Evolutionary conservation across 1,139 yeast species (phyloP).

Genomic region (Magnusiomyces magnusii): DNA sequence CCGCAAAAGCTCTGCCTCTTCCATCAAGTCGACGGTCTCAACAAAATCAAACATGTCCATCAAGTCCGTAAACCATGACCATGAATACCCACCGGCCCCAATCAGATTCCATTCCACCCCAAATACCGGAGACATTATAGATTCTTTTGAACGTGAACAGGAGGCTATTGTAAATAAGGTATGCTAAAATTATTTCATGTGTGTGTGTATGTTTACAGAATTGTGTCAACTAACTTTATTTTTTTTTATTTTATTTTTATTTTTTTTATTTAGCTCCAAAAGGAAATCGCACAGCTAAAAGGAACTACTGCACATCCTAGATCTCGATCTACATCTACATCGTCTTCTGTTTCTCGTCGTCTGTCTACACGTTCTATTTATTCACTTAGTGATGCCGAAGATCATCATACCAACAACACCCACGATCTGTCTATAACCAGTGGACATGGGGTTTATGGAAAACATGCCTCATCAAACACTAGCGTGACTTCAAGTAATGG

Average conservation of each 20-base stretch:
- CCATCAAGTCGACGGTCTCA: too few species aligned
- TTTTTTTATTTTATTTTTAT: neutral
- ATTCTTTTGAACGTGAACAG: constrained; percentile 26
- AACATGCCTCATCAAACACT: too few species aligned
- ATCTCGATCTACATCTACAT: constrained; percentile 26
- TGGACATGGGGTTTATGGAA: too few species aligned
- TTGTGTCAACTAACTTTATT: too few species aligned
- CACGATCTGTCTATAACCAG: too few species aligned
- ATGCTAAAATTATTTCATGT: neutral
- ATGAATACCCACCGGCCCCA: neutral
- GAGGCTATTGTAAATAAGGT: constrained; percentile 34
- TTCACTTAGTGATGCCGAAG: too few species aligned
- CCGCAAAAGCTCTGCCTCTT: neutral
- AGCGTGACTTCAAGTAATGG: too few species aligned
- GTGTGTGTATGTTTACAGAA: too few species aligned
- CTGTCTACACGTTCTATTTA: too few species aligned
- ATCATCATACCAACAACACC: too few species aligned
- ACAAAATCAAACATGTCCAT: too few species aligned
- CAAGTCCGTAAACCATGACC: neutral
- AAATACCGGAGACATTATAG: constrained; percentile 12
- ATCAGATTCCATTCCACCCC: constrained; percentile 13
- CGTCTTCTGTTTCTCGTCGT: too few species aligned
- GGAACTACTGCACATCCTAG: constrained; percentile 28
- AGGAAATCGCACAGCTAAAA: constrained; percentile 30
- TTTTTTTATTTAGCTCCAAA: constrained; percentile 24